Base-by-base conservation (phyloP, 805 yeast species). In the Yarrowia sp. region DNA sequence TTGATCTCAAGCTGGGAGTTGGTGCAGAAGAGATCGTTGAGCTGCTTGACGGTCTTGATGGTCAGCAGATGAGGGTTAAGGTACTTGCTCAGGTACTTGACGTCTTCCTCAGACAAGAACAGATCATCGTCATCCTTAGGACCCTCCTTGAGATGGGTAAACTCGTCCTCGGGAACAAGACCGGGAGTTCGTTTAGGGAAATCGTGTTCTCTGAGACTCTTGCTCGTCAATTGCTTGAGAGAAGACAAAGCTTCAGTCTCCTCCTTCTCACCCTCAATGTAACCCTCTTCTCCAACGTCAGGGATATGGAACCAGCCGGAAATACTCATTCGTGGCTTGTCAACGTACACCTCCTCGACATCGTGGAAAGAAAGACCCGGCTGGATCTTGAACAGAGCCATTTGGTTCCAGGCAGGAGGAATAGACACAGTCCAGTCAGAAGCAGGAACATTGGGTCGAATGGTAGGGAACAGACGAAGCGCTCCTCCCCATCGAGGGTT, bases 261-360 rank as follows among this genome's bases (percentile, higher is more conserved):
- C 74, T 89, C 94, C 77, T 91, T 92, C 75, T 92, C 97, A 7
- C 96, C 97, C 45, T 86, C 86, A 19, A 87, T 84, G 75, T 78
- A 94, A 0, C 98, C 98, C 42, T 85, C 87, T 78, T 95, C 99
- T 10, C 97, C 98, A 11, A 80, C 81, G 77, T 95, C 98, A 3
- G 99, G 99, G 66, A 93, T 91, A 78, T 95, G 99, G 76, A 94
- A 96, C 99, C 99, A 96, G 0, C 99, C 99, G 75, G 95, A 97
- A 70, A 95, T 91, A 0, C 97, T 91, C 43, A 95, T 81, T 75
- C 99, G 84, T 71, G 92, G 97, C 75, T 89, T 91, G 75, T 93
- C 97, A 1, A 88, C 97, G 70, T 89, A 85, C 1, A 96, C 99
- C 77, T 95, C 99, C 79, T 96, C 98, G 12, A 95, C 99, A 74